phyloP scores from a whole-genome alignment of 805 yeast species.

The Starmerella ratchasimensis region DNA sequence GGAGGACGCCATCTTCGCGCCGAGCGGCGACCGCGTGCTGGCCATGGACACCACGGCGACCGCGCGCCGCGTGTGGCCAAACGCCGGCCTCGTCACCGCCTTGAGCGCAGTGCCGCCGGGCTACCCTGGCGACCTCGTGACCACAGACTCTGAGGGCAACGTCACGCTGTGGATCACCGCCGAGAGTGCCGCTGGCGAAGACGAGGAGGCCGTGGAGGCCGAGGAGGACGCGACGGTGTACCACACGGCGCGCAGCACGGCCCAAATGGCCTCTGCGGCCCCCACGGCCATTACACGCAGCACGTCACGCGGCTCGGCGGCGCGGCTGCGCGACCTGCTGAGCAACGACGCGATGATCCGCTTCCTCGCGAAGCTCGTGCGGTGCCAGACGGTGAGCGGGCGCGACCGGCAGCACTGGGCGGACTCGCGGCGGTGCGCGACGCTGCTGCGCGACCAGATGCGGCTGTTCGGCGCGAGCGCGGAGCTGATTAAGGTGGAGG shows the following conservation, averaged over 20 bases:
- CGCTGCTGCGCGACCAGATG: constrained; percentile 48
- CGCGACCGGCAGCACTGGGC: constrained; percentile 53
- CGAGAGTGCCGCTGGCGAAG: neutral
- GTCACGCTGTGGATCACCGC: constrained; percentile 58
- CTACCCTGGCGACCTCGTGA: constrained; percentile 13
- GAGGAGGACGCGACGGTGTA: neutral
- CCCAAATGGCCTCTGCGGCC: neutral
- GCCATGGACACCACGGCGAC: constrained; percentile 40
- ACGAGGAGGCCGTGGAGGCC: constrained; percentile 3
- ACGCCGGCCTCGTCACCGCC: constrained; percentile 19
- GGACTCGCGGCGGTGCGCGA: constrained; percentile 79
- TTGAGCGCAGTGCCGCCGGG: constrained; percentile 9
- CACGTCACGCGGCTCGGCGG: neutral
- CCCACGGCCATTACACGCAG: neutral
- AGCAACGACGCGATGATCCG: constrained; percentile 51
- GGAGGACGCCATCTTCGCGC: constrained; percentile 48
- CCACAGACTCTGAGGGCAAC: constrained; percentile 38
- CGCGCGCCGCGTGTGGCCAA: constrained; percentile 25
- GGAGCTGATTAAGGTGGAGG: constrained; percentile 52
- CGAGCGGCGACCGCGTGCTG: constrained; percentile 39
- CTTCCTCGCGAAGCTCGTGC: constrained; percentile 46
- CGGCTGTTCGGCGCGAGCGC: constrained; percentile 52
- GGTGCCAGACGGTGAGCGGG: constrained; percentile 67
- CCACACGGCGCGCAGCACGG: neutral
- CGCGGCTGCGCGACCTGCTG: constrained; percentile 22